Evolutionary conservation across 2,329 filamentous ascomycete species (phyloP), one percentile per base, ranked within the genome.

Genomic region (Cadophora sp.): DNA sequence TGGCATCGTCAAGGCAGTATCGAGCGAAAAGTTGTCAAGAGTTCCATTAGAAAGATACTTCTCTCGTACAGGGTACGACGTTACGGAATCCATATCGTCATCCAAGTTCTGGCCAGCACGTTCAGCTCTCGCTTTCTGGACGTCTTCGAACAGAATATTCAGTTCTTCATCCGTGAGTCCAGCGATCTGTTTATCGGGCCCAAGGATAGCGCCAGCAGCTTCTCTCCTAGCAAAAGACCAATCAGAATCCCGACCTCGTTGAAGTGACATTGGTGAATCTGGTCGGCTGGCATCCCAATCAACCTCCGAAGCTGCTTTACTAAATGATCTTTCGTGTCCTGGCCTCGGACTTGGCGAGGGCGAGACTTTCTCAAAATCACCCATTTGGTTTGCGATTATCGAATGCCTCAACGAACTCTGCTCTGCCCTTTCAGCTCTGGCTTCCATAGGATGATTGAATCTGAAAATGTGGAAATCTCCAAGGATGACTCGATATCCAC

Each of bases 391-490:
- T 37, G 86, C 87, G 5, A 88, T 89, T 43, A 91, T 82, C 1
- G 94, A 97, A 77, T 98, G 95, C 56, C 95, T 91, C 67, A 99
- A 83, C 24, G 97, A 83, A 76, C 93, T 97, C 77, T 93, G 89
- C 71, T 97, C 93, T 16, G 93, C 94, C 65, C 96, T 85, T 81
- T 99, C 96, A 3, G 94, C 95, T 68, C 93, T 90, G 34, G 96
- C 96, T 81, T 99, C 96, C 84, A 97, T 91, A 0, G 96, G 96
- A 77, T 99, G 94, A 76, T 98, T 99, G 83, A 99, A 99, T 66
- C 96, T 87, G 81, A 99, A 98, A 69, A 99, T 99, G 79, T 99
- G 96, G 75, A 99, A 99, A 79, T 99, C 96, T 50, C 96, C 96
- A 11, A 99, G 84, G 71, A 99, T 99, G 64, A 99, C 92, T 70